Conservation (phyloP, 257 asterid genomes). For the Nicotiana tomentosiformis region DNA sequence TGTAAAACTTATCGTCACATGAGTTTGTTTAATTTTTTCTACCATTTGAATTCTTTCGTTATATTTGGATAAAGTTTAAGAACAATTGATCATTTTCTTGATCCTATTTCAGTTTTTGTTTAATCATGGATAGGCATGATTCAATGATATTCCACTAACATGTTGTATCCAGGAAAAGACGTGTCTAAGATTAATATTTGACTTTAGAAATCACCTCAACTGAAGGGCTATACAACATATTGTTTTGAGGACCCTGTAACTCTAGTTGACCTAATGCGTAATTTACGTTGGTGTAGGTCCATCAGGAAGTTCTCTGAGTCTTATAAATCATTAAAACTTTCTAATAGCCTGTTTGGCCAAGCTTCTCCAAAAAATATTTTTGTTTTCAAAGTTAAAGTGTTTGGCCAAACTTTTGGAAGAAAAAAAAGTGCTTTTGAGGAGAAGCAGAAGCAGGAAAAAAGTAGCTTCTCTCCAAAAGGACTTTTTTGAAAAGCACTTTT, state of each 20-base stretch:
- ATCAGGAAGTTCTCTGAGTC: not conserved
- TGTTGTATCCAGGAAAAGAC: not conserved
- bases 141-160: not conserved
- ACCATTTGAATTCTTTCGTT: not conserved
- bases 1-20: not conserved
- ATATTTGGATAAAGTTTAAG: not conserved
- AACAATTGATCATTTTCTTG: not conserved
- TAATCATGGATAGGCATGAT: not conserved
- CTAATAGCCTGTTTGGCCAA: not conserved
- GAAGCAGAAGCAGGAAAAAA: too few species aligned
- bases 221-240: not conserved
- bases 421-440: too few species aligned
- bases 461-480: too few species aligned
- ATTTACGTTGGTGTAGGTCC: not conserved
- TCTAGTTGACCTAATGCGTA: not conserved
- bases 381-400: too few species aligned
- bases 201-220: not conserved
- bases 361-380: too few species aligned
- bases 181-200: not conserved
- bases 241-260: not conserved
- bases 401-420: too few species aligned
- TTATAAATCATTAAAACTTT: not conserved
- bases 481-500: too few species aligned
- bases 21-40: not conserved
- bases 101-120: not conserved